Conservation (phyloP, 2,329 filamentous ascomycete genomes). For the Fusarium multiceps region DNA sequence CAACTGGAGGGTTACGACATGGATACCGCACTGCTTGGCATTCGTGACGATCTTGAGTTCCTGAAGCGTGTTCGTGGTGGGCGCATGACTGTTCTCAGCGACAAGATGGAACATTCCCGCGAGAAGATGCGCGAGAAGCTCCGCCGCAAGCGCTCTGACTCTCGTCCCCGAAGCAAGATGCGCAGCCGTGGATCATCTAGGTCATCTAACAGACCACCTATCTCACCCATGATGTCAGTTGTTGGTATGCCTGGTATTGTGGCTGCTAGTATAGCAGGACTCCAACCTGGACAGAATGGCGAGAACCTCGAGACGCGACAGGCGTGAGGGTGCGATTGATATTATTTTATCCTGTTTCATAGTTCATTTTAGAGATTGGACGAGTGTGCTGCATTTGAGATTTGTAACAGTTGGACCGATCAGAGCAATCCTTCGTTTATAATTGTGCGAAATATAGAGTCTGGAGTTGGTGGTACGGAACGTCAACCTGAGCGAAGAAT, state of each 20-base stretch:
- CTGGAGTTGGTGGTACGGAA: constrained; percentile 19
- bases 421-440: constrained; percentile 27
- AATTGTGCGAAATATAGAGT: constrained; percentile 13
- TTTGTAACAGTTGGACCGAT: constrained; percentile 17
- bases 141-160: constrained; percentile 36
- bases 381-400: constrained; percentile 15
- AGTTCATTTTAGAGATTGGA: constrained; percentile 24
- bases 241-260: constrained; percentile 40
- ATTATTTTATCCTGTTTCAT: neutral
- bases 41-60: constrained; percentile 38
- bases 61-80: constrained; percentile 32
- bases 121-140: constrained; percentile 32
- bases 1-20: constrained; percentile 34
- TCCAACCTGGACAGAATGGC: constrained; percentile 23
- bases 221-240: constrained; percentile 39
- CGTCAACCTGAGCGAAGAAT: neutral
- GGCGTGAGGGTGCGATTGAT: neutral
- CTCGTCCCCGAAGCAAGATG: constrained; percentile 31
- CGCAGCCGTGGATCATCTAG: constrained; percentile 35
- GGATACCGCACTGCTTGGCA: constrained; percentile 32
- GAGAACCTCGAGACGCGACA: constrained; percentile 21
- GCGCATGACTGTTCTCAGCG: constrained; percentile 34
- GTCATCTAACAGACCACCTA: constrained; percentile 35
- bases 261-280: constrained; percentile 32
- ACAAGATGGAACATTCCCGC: constrained; percentile 31